A percentile compares a stretch with the other conserved stretches of the same genome.
These are phyloP conservation scores for Brasilioporus rufonigricans DNA, from an alignment of 768 basidiomycete genomes.

Conservation along the genomic window DNA sequence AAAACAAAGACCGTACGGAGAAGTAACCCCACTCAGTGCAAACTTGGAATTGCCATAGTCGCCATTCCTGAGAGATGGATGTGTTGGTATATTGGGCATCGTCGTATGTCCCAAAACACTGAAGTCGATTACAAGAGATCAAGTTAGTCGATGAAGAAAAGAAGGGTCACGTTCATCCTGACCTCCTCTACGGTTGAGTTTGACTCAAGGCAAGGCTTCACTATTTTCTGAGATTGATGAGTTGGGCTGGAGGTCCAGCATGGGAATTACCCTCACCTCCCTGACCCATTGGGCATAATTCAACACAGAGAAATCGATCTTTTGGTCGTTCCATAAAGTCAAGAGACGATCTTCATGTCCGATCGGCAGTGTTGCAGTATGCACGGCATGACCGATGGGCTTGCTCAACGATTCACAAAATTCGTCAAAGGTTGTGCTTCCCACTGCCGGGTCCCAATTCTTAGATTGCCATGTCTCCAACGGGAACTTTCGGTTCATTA, in stretches of 20 bases:
- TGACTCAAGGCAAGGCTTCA: constrained; percentile 51
- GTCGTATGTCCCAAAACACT: constrained; percentile 89
- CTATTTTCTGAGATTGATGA: constrained; percentile 42
- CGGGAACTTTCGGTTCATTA: constrained; percentile 42
- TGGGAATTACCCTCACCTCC: constrained; percentile 40
- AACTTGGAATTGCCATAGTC: constrained; percentile 87
- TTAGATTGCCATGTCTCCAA: constrained; percentile 78
- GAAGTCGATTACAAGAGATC: not conserved
- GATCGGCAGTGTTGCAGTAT: constrained; percentile 42
- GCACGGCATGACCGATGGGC: constrained; percentile 34
- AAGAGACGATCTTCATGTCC: constrained; percentile 50
- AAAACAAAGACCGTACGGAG: constrained; percentile 44
- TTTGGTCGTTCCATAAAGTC: constrained; percentile 42
- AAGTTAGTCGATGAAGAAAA: not conserved
- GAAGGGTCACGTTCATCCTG: constrained; percentile 8
- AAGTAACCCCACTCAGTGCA: constrained; percentile 98
- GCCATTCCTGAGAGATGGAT: constrained; percentile 72
- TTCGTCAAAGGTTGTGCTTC: constrained; percentile 59
- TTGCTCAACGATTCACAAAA: constrained; percentile 62
- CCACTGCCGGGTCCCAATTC: constrained; percentile 80
- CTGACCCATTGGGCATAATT: constrained; percentile 81
- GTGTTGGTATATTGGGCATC: constrained; percentile 61
- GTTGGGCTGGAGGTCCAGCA: not conserved
- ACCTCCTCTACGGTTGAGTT: constrained; percentile 51
- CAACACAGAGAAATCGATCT: constrained; percentile 56